phyloP scores from a whole-genome alignment of 176 grass and related monocot species.

The Oryza glaberrima region DNA sequence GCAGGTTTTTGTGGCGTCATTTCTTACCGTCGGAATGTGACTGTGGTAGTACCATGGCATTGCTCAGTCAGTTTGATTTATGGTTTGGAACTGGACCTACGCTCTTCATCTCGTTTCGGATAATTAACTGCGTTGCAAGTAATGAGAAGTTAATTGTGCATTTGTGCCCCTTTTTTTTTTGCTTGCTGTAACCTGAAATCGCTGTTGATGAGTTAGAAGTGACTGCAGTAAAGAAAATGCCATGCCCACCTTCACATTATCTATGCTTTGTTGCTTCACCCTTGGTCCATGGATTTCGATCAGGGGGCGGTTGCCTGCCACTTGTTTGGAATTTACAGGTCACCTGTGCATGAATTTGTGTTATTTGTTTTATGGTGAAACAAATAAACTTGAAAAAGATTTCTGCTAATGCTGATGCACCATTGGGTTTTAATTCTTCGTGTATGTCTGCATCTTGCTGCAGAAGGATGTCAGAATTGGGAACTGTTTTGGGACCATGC shows the following conservation, averaged over 20 bases:
- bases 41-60: not conserved
- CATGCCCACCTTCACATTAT: constrained; percentile 1
- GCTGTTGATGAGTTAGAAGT: constrained; percentile 16
- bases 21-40: constrained; percentile 7
- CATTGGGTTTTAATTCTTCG: not conserved
- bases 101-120: not conserved
- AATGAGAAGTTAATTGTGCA: not conserved
- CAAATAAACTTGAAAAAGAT: not conserved
- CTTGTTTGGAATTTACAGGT: not conserved
- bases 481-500: constrained; percentile 1
- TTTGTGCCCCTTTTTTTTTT: not conserved
- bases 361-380: not conserved
- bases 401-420: not conserved
- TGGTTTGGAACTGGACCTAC: not conserved
- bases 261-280: not conserved
- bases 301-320: not conserved
- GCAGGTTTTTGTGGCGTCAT: not conserved
- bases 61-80: not conserved
- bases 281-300: not conserved
- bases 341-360: not conserved
- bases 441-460: not conserved
- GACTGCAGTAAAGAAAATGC: not conserved
- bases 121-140: not conserved
- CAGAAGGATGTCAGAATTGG: not conserved
- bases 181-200: not conserved